Evolutionary conservation across 2,329 filamentous ascomycete species (phyloP).

Genomic region (Penicillium sp.): DNA sequence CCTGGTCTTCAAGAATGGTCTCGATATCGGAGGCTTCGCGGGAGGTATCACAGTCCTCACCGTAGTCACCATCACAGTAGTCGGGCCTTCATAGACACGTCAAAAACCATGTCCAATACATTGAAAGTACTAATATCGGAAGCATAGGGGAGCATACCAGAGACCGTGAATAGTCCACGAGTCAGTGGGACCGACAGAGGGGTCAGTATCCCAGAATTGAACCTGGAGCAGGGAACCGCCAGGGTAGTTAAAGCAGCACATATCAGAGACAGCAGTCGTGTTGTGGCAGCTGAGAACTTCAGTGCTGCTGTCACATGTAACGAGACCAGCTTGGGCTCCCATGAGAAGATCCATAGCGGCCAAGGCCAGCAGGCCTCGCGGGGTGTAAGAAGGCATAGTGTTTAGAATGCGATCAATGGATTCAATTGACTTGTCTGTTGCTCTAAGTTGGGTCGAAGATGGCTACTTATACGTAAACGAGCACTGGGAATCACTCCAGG

Average conservation of each 20-base stretch:
- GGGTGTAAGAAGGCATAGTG: not conserved
- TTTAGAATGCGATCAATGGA: not conserved
- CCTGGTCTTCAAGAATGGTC: not conserved
- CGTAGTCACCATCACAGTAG: not conserved
- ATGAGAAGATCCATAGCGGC: not conserved
- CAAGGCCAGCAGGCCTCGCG: not conserved
- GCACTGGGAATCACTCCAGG: not conserved
- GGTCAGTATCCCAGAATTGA: constrained; percentile 2
- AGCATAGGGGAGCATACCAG: not conserved
- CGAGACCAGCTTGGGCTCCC: not conserved
- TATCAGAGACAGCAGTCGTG: not conserved
- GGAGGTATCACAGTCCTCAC: not conserved
- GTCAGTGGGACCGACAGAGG: not conserved
- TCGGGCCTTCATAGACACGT: not conserved
- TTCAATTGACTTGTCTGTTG: not conserved
- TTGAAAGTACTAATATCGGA: no score
- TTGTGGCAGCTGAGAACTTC: constrained; percentile 1
- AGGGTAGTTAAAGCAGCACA: constrained; percentile 2
- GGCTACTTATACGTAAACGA: not conserved
- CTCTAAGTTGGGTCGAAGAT: not conserved
- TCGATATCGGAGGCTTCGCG: not conserved
- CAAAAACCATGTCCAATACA: not conserved
- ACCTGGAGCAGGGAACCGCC: not conserved
- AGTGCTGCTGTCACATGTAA: not conserved
- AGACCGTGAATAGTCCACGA: constrained; percentile 4